Evolutionary conservation across 768 basidiomycete genomes (phyloP), one percentile per base, ranked within the genome.

Genomic region (Boletellus emodensis): DNA sequence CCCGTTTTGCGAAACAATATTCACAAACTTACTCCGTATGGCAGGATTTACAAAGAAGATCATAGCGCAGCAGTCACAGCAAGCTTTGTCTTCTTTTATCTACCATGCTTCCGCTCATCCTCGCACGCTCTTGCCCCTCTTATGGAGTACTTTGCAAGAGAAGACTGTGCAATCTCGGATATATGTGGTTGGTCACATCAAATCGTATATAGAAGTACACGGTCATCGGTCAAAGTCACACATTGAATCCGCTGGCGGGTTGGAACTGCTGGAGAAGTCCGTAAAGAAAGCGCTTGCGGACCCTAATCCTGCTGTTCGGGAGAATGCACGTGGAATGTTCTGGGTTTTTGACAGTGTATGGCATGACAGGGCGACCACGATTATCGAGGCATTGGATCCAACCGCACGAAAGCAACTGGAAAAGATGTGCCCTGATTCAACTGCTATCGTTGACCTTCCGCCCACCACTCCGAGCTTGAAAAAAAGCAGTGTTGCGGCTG

Each of bases 41-140:
- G 83, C 89, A 26, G 84, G 83, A 8, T 84, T 90, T 48, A 97
- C 94, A 30, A 99, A 99, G 71, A 95, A 94, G 66, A 84, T 97
- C 42, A 80, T 83, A 20, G 91, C 88, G 4, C 85, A 91, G 49
- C 86, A 86, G 52, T 90, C 94, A 1, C 96, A 97, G 65, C 73
- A 77, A 2, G 75, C 82, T 1, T 78, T 90, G 9, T 75, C 77
- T 2, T 69, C 75, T n/a, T 73, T 97, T 51, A 80, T 98, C 17
- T 74, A 74, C 1, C 69, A 87, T 58, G 80, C 84, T 2, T 84
- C 90, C 3, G 74, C 82, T 41, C 86, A 84, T 54, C 84, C 93
- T 10, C 82, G 85, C 26, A 65, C 79, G 4, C 63, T 89, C 48
- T 65, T 94, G 4, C 77, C 86, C 10, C 76, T 91, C 40, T 69